Evolutionary conservation across 2,329 filamentous ascomycete genomes (phyloP), one percentile per base, ranked within the genome.

Genomic region (Diplocarpon rosae): DNA sequence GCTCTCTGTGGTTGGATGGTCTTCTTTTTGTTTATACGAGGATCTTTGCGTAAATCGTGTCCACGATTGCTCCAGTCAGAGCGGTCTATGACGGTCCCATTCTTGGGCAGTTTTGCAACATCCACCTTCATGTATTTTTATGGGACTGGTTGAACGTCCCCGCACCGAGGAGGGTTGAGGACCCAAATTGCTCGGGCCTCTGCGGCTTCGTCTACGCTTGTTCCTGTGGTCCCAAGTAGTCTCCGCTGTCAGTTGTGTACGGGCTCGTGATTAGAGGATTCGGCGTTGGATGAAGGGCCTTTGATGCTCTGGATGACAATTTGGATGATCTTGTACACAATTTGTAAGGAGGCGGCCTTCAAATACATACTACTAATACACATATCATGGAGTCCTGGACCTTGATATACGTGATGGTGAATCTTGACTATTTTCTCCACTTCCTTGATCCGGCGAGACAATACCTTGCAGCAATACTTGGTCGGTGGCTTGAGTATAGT

Each of bases 41-140:
- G 33, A 10, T 15, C 20, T 34, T 20, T 4, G 17, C 31, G 30
- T 45, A 42, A 32, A 30, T 38, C 40, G 37, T 30, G 31, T 43
- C n/a, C n/a, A 20, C 47, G 31, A 30, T 42, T 35, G 29, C 38
- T 32, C 30, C 35, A 36, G 38, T 48, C 32, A 37, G 15, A 39
- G 37, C 36, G 17, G 30, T 37, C 27, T 30, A 27, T 37, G 36
- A 30, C 30, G 43, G 35, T 29, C 31, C 37, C 13, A 35, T 36
- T 35, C 16, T 39, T 39, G 39, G 45, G 46, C 33, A 33, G 45
- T 34, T 43, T 15, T 27, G 31, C 39, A 29, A 35, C 27, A 40
- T 42, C 20, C 37, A 7, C 7, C 20, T 45, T 51, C 46, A 38
- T 50, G 49, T 53, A 52, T 35, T 43, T 52, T 48, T 50, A 49